Percentiles rank a stretch among this genome's conserved stretches.
phyloP scores from a whole-genome alignment of 208 protist species.

The Leishmania gerbilli region DNA sequence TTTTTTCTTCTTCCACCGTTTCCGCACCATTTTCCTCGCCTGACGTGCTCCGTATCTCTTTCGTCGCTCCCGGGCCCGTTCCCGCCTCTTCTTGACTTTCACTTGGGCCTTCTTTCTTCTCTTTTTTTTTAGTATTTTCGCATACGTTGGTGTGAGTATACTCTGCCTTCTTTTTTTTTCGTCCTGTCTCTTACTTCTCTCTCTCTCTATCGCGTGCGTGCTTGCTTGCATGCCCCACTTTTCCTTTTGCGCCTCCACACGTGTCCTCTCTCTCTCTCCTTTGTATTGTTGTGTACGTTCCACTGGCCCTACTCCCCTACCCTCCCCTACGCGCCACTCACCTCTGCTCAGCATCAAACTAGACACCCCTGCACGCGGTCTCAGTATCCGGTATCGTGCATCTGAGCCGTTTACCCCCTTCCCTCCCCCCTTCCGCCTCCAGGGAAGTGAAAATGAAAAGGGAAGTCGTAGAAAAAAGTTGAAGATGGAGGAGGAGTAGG shows the following conservation, averaged over 20 bases:
- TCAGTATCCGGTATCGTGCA: not conserved
- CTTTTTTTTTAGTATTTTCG: not conserved
- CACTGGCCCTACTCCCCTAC: not conserved
- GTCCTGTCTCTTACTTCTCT: not conserved
- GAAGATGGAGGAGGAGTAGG: not conserved
- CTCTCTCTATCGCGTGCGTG: not conserved
- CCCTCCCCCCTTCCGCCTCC: not conserved
- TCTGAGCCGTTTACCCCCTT: not conserved
- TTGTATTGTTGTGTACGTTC: not conserved
- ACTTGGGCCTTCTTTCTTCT: not conserved
- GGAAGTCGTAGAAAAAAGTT: not conserved
- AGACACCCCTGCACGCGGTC: not conserved
- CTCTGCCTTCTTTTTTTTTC: slow-evolving; percentile 7
- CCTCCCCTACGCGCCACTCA: not conserved
- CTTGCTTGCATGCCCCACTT: not conserved
- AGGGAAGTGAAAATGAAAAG: not conserved
- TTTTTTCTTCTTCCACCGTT: not conserved
- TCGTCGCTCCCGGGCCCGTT: not conserved
- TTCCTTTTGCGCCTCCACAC: not conserved
- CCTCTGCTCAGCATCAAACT: not conserved
- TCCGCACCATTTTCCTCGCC: not conserved
- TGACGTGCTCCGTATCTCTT: not conserved
- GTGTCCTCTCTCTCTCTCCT: slow-evolving; percentile 5
- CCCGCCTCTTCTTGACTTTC: not conserved
- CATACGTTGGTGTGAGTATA: not conserved